Evolutionary conservation across 768 basidiomycete species (phyloP), one percentile per base, ranked within the genome.

Genomic region (Boletus vinaceobasis): DNA sequence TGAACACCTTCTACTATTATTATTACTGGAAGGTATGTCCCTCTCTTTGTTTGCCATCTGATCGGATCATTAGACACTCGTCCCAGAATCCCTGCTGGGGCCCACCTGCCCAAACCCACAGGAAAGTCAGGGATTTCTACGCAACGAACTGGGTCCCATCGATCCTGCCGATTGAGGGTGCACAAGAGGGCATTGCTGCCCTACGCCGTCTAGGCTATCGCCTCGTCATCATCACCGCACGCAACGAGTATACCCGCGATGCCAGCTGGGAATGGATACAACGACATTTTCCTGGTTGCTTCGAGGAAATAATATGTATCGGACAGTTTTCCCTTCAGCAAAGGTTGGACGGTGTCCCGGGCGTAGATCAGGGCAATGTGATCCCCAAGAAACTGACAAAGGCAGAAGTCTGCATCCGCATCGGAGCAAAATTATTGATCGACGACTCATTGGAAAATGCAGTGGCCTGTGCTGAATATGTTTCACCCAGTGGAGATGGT

Each of bases 401-500:
- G 66, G 83, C 86, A n/a, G 82, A 87, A 63, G 81, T 90, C 43
- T 87, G 88, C 64, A 71, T 79, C 33, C 75, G 81, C 55, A 71
- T 91, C 17, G 77, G 78, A 15, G 86, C 89, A 11, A 75, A 77
- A 38, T 65, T 90, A 37, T 73, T 93, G 49, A 83, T 93, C 54
- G 90, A 93, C 68, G 90, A 93, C 72, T 90, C 88, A 7, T 63
- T 85, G 39, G 90, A 92, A 69, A 91, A 92, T 68, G 87, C 86
- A 36, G 59, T 87, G 27, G 77, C 82, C 53, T 85, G 84, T 58
- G 77, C 75, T 0, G 75, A 65, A 32, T 40, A 73, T 51, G 37
- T 53, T 21, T 43, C 65, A 23, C 48, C 48, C n/a, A 56, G 39
- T 5, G 63, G 37, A 17, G 51, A 48, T 8, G 37, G 44, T 47